Evolutionary conservation across 1,284 basidiomycete genomes (phyloP).

Genomic region (Peniophora sp.): DNA sequence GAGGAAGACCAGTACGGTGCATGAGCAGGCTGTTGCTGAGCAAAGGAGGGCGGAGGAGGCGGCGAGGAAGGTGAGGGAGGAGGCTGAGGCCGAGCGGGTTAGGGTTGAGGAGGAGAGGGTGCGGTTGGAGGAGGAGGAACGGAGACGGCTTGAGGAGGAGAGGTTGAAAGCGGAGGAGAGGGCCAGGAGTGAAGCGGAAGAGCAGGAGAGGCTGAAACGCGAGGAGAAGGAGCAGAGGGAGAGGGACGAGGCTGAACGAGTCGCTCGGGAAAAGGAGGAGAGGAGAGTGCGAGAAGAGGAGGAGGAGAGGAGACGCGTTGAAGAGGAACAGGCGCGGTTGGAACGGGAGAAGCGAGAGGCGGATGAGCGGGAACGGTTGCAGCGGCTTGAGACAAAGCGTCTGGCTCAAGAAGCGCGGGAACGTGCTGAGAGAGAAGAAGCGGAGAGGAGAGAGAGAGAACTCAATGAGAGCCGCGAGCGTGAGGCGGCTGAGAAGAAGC

Average conservation of each 20-base stretch:
- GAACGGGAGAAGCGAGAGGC: constrained; percentile 5
- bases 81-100: not conserved
- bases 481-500: constrained; percentile 11
- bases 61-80: not conserved
- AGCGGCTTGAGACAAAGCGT: constrained; percentile 22
- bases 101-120: constrained; percentile 7
- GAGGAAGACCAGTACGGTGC: constrained; percentile 15
- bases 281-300: constrained; percentile 5
- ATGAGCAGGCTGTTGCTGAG: not conserved
- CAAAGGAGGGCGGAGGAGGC: not conserved
- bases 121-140: constrained; percentile 15
- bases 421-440: constrained; percentile 10
- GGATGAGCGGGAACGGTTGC: not conserved
- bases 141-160: constrained; percentile 14
- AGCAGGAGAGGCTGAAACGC: constrained; percentile 24
- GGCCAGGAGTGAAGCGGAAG: constrained; percentile 17
- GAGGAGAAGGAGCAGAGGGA: constrained; percentile 26
- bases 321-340: constrained; percentile 18
- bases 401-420: constrained; percentile 15
- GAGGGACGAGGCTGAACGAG: constrained; percentile 11
- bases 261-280: not conserved
- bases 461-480: constrained; percentile 19
- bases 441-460: constrained; percentile 15
- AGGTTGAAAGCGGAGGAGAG: constrained; percentile 8
- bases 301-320: constrained; percentile 16